Base-by-base conservation (phyloP, 345 rosid genomes). In the Chamaenerion angustifolium region DNA sequence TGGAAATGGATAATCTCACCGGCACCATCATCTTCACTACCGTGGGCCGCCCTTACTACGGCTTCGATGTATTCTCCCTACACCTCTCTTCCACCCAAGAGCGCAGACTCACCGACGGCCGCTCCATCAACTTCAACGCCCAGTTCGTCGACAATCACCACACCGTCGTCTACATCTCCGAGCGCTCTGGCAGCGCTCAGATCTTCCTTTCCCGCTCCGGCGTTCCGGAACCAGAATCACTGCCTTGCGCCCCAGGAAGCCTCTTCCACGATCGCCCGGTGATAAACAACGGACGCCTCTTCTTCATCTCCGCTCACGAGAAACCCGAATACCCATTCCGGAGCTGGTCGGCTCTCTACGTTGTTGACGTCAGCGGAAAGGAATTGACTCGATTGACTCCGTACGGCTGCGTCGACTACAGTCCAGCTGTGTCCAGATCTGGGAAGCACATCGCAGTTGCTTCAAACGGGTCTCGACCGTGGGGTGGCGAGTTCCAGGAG, bases 181-280 rank as follows among this genome's bases (percentile, higher is more conserved):
- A 82, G 59, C 74, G 94, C 58, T 52, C 64, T 1, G 88, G 88
- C 0, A 67, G 62, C 16, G 68, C 95, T 2, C 48, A 62, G 43
- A 52, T 77, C 49, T 82, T 63, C 61, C 70, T 56, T 45, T 58
- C 74, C 56, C 64, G 64, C 35, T 65, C 76, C 16, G 78, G 64
- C 1, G 31, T 6, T 8, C 17, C 74, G 51, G 55, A 62, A 3
- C 75, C 77, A 10, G 77, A 80, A 13, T 68, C 54, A 40, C 68
- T 85, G 0, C 83, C 74, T 3, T 58, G 64, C 43, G 72, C 58
- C 8, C 74, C 78, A n/a, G 55, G 16, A 0, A 80, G 85, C 78
- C 80, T 68, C 56, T 89, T 85, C 73, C 90, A 79, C 40, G 97
- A 89, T 71, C 85, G 88, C 16, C 95, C 97, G 3, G 11, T 76